Evolutionary conservation across 2,329 filamentous ascomycete species (phyloP), one percentile per base, ranked within the genome.

Genomic region (Chaetomiaceae sp.): DNA sequence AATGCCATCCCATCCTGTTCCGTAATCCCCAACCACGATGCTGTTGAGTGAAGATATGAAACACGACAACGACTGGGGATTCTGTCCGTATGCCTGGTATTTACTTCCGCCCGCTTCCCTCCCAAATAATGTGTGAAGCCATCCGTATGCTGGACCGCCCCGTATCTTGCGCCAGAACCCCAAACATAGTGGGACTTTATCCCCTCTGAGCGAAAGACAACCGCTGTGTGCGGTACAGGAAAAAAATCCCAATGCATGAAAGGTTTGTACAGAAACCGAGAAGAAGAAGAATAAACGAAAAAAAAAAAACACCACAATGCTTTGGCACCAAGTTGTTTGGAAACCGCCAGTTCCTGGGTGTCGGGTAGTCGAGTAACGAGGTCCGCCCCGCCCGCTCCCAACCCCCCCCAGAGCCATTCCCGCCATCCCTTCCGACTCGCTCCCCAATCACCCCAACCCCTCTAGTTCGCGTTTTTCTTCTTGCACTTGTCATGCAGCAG

Each of bases 401-500:
- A n/a, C n/a, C n/a, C n/a, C n/a, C n/a, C n/a, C n/a, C n/a, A n/a
- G n/a, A n/a, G n/a, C n/a, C n/a, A n/a, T n/a, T n/a, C n/a, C n/a
- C n/a, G n/a, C n/a, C n/a, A n/a, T n/a, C n/a, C n/a, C n/a, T n/a
- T n/a, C n/a, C n/a, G n/a, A n/a, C n/a, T n/a, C n/a, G n/a, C n/a
- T n/a, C n/a, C n/a, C n/a, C n/a, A n/a, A n/a, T 17, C 20, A 17
- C 14, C 12, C 8, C 22, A 10, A 27, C 32, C 37, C 32, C 43
- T n/a, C 6, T 19, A 18, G 47, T 51, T 57, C 44, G 50, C 69
- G 54, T 68, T 72, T 58, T 79, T 72, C 61, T 80, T 82, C 73
- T 95, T 96, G 73, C 90, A 97, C 68, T 96, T 96, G 62, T 95
- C 89, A 66, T 95, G 88, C 45, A 79, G 65, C 55, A 83, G 60